Base-by-base conservation (phyloP, 1,284 basidiomycete genomes). In the Ustilago crameri region DNA sequence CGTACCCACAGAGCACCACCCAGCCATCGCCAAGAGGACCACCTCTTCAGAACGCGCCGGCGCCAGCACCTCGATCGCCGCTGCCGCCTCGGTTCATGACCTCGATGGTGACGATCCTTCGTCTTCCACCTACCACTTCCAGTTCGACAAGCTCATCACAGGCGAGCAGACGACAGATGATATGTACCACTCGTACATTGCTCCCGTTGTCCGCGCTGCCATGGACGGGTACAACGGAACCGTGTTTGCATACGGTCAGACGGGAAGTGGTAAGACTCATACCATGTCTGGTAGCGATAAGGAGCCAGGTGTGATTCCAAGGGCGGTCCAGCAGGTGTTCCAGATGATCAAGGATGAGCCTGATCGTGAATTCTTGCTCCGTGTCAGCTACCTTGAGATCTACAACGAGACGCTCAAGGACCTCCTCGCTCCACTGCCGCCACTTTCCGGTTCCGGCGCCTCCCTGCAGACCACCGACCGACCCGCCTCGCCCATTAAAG, bases 181-280 rank as follows among this genome's bases (percentile, higher is more conserved):
- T 27, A 73, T 82, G 57, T 88, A 87, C 70, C 74, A 82, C n/a
- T 61, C 70, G 8, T 84, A 86, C 72, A 85, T 88, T 41, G 79
- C 84, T 0, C 85, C 86, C 0, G 78, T 88, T 10, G 86, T 88
- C 1, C 78, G 84, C 66, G 91, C 93, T 18, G 92, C 93, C 12
- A 96, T 97, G 92, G 93, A 96, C 51, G 95, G 95, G 10, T 98
- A 90, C 86, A 98, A 98, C 82, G 89, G 93, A 12, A 93, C 97
- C 70, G 89, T 97, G 43, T 97, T 97, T 79, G 94, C 94, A 0
- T 96, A 96, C 79, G 94, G 94, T 20, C 91, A 93, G 84, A 86
- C 86, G 2, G 87, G 87, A 15, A 86, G 85, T 3, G 87, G 87
- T 38, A 88, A 88, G 83, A 93, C 91, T 2, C 93, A 91, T 82